Evolutionary conservation across 2,329 filamentous ascomycete genomes (phyloP).

Genomic region (Chaetomiaceae sp.): DNA sequence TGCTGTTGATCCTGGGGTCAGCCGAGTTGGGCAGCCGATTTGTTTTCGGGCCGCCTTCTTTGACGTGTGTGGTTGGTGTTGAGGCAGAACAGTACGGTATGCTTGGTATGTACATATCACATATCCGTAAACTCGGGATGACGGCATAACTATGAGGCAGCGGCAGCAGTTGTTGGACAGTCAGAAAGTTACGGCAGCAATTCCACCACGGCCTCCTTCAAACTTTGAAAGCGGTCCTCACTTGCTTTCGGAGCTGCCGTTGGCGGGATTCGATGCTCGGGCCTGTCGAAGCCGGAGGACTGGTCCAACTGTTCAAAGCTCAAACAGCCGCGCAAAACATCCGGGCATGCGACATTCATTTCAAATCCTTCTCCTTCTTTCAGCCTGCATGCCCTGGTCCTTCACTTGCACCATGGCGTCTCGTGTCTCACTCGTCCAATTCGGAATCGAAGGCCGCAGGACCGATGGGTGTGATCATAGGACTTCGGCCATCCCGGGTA

Average conservation of each 20-base stretch:
- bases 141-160: too few species aligned
- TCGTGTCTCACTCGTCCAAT: not conserved
- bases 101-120: too few species aligned
- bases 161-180: too few species aligned
- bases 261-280: not conserved
- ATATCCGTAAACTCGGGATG: too few species aligned
- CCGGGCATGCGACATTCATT: not conserved
- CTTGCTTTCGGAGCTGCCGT: not conserved
- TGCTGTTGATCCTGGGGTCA: not conserved
- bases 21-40: too few species aligned
- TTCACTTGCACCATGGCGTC: not conserved
- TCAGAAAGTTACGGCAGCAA: too few species aligned
- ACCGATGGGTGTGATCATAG: not conserved
- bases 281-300: not conserved
- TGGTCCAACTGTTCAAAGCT: not conserved
- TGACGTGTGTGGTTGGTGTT: too few species aligned
- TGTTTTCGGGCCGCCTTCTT: too few species aligned
- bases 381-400: not conserved
- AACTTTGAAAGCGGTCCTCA: too few species aligned
- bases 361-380: not conserved
- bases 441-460: not conserved
- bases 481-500: conserved; percentile 4
- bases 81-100: too few species aligned
- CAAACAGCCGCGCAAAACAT: not conserved
- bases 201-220: too few species aligned